phyloP scores from a whole-genome alignment of 2,329 filamentous ascomycete genomes.

The Didymella segeticola region DNA sequence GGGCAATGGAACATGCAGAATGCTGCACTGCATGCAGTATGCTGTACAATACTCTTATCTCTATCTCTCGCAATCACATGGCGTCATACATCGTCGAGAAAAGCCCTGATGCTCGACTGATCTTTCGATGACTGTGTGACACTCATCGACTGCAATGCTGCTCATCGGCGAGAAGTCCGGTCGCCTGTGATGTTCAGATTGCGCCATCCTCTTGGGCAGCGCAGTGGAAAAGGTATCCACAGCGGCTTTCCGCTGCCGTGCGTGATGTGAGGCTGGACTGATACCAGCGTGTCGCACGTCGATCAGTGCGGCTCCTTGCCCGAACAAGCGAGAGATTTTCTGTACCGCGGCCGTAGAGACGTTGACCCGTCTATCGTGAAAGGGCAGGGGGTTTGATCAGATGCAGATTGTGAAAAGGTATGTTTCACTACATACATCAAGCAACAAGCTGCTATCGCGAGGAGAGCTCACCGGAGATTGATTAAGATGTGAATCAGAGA shows the following conservation, averaged over 20 bases:
- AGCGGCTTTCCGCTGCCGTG: conserved; percentile 12
- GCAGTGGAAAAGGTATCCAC: conserved; percentile 13
- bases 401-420: background rate
- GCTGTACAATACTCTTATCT: conserved; percentile 9
- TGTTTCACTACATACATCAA: background rate
- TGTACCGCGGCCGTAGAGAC: conserved; percentile 17
- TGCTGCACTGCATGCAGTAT: conserved; percentile 2
- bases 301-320: conserved; percentile 14
- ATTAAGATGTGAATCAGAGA: background rate
- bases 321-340: conserved; percentile 8
- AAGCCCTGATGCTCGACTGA: conserved; percentile 15
- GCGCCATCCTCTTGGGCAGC: conserved; percentile 5
- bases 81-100: conserved; percentile 5
- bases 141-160: background rate
- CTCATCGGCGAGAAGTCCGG: conserved; percentile 13
- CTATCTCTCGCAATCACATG: conserved; percentile 9
- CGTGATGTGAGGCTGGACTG: conserved; percentile 17
- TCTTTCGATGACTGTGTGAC: conserved; percentile 4
- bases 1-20: conserved; percentile 6
- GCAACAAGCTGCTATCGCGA: background rate
- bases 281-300: conserved; percentile 12
- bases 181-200: conserved; percentile 3
- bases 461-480: background rate
- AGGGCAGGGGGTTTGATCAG: background rate
- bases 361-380: background rate